Percentiles rank a stretch among this genome's conserved stretches.
Conservation (phyloP, 257 asterid species). For the Fraxinus cuspidata region DNA sequence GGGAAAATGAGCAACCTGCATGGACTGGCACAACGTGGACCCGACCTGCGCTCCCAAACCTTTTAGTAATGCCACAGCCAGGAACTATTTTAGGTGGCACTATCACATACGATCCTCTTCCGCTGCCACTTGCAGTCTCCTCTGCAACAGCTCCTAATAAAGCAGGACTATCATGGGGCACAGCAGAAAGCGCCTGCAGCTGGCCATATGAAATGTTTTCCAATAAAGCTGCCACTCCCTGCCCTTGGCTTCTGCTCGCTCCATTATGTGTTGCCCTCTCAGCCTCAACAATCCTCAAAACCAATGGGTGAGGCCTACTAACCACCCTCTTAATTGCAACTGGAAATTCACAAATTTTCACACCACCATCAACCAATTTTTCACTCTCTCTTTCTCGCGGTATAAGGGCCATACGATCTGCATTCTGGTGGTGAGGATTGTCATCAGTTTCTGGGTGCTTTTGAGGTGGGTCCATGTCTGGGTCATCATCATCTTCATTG, state of each 20-base stretch:
- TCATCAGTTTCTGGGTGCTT: slow-evolving; percentile 47
- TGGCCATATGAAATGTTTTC: slow-evolving; percentile 95
- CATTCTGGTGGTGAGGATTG: slow-evolving; percentile 39
- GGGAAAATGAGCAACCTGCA: slow-evolving; percentile 60
- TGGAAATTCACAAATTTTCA: slow-evolving; percentile 69
- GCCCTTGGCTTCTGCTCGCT: slow-evolving; percentile 56
- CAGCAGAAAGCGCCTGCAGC: slow-evolving; percentile 74
- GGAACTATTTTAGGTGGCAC: slow-evolving; percentile 70
- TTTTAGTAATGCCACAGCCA: slow-evolving; percentile 73
- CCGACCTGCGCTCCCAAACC: slow-evolving; percentile 78
- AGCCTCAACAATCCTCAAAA: slow-evolving; percentile 52
- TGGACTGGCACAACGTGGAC: slow-evolving; percentile 83
- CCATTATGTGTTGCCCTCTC: slow-evolving; percentile 70
- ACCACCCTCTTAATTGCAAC: slow-evolving; percentile 63
- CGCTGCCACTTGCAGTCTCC: slow-evolving; percentile 52
- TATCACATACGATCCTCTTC: slow-evolving; percentile 70
- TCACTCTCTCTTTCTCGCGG: slow-evolving; percentile 57
- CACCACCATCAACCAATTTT: slow-evolving; percentile 50
- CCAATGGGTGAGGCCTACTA: slow-evolving; percentile 77
- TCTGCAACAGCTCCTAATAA: slow-evolving; percentile 44
- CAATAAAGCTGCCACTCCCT: slow-evolving; percentile 38
- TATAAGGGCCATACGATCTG: slow-evolving; percentile 41
- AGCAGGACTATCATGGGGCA: slow-evolving; percentile 64
- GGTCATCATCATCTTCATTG: slow-evolving; percentile 80
- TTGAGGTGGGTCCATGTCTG: slow-evolving; percentile 59